phyloP scores from a whole-genome alignment of 1,139 yeast genomes.

The Geotrichum australiense region DNA sequence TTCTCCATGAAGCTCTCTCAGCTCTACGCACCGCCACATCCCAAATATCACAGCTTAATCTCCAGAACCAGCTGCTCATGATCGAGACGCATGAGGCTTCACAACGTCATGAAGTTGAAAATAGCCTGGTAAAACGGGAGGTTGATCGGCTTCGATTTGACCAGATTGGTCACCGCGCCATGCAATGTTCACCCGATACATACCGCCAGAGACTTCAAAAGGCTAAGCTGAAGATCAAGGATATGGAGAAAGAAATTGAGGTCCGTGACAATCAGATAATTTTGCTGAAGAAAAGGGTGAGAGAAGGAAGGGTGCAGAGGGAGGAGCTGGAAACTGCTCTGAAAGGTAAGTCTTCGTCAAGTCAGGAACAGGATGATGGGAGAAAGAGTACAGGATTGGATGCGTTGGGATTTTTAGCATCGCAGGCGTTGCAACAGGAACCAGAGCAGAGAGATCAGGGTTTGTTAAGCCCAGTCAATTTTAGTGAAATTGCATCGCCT shows the following conservation, averaged over 20 bases:
- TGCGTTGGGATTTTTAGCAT: constrained; percentile 12
- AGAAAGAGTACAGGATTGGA: constrained; percentile 8
- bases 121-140: constrained; percentile 41
- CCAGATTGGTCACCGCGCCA: constrained; percentile 21
- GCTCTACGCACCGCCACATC: no score
- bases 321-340: constrained; percentile 9
- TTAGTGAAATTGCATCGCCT: no score
- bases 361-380: background rate
- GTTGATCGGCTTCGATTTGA: constrained; percentile 42
- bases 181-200: constrained; percentile 21
- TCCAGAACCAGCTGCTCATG: constrained; percentile 37
- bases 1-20: no score
- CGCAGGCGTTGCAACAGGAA: constrained; percentile 8
- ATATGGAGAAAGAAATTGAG: constrained; percentile 38
- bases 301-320: constrained; percentile 10
- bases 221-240: constrained; percentile 39
- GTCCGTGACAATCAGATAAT: constrained; percentile 39
- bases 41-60: constrained; percentile 28
- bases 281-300: constrained; percentile 21
- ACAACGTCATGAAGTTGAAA: constrained; percentile 44
- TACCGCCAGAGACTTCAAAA: constrained; percentile 36
- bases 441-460: no score
- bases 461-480: no score
- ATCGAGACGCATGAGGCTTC: constrained; percentile 36
- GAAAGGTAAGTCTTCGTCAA: background rate